These are phyloP conservation scores for Wickerhamiella musiphila DNA, from an alignment of 805 yeast genomes.

Conservation along the genomic window DNA sequence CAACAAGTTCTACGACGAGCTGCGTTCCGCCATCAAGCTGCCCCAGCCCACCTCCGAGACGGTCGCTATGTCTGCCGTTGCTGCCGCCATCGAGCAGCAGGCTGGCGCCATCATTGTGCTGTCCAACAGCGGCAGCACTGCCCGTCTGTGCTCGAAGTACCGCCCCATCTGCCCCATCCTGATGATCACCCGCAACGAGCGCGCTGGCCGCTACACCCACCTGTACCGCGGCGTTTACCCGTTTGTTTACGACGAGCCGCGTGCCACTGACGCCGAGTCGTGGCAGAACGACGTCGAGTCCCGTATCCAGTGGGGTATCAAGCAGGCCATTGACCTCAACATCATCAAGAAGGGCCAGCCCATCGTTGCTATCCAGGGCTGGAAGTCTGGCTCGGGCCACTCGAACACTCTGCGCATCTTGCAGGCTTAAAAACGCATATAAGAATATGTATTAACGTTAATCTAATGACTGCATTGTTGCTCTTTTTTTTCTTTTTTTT, in stretches of 20 bases:
- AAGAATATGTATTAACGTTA: no score
- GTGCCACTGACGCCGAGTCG: conserved; percentile 39
- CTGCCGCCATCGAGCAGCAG: conserved; percentile 88
- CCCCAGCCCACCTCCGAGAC: conserved; percentile 94
- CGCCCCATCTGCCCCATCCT: conserved; percentile 94
- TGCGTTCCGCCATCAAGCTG: conserved; percentile 66
- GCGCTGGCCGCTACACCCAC: conserved; percentile 90
- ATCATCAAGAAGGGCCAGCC: conserved; percentile 75
- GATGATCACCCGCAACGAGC: conserved; percentile 92
- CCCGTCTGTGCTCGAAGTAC: conserved; percentile 92
- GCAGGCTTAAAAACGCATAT: no score
- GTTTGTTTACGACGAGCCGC: conserved; percentile 55
- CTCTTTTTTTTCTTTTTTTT: no score
- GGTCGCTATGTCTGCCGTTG: conserved; percentile 90
- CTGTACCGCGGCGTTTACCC: conserved; percentile 98
- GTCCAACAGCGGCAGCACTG: conserved; percentile 88
- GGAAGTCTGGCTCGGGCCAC: conserved; percentile 97
- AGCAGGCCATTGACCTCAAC: conserved; percentile 74
- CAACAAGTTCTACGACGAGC: conserved; percentile 63
- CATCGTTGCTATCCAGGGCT: conserved; percentile 92
- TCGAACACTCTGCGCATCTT: conserved; percentile 90
- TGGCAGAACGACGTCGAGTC: conserved; percentile 96
- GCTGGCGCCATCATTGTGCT: conserved; percentile 95
- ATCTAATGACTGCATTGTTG: no score
- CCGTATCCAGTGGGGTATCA: conserved; percentile 84